Percentiles rank a stretch among this genome's conserved stretches.
phyloP scores from a whole-genome alignment of 1,284 basidiomycete species.

The Melampsora americana region DNA sequence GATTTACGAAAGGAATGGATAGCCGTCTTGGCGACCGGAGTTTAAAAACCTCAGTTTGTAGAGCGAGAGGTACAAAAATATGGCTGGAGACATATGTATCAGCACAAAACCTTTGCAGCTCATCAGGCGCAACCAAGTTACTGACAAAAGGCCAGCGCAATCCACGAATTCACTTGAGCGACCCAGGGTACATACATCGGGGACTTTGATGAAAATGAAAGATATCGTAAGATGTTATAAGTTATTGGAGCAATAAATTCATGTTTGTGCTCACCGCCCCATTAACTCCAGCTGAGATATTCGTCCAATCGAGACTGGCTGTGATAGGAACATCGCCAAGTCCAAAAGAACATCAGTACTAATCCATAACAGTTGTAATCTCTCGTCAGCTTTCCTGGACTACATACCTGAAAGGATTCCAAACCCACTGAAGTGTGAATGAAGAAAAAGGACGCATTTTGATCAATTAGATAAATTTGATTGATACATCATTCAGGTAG shows the following conservation, averaged over 20 bases:
- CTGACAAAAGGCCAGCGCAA: slow-evolving; percentile 36
- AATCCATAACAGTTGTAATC: background rate
- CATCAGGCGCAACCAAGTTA: background rate
- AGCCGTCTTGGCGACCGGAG: slow-evolving; percentile 31
- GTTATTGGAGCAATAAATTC: background rate
- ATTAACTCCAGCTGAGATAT: slow-evolving; percentile 44
- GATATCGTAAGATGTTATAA: background rate
- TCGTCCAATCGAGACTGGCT: slow-evolving; percentile 44
- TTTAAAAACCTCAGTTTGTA: slow-evolving; percentile 36
- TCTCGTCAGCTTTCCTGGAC: too few species aligned
- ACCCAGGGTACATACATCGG: slow-evolving; percentile 45
- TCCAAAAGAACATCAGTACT: background rate
- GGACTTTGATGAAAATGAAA: slow-evolving; percentile 23
- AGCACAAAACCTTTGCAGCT: background rate
- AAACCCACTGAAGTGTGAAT: slow-evolving; percentile 21
- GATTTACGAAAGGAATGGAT: slow-evolving; percentile 44
- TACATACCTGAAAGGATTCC: slow-evolving; percentile 40
- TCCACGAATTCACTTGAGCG: slow-evolving; percentile 44
- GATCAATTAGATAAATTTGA: too few species aligned
- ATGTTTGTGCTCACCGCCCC: slow-evolving; percentile 37
- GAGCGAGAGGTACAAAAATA: slow-evolving; percentile 43
- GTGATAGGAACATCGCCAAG: background rate
- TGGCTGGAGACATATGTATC: slow-evolving; percentile 6
- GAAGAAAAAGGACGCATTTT: background rate
- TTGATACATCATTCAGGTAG: too few species aligned